These are phyloP conservation scores for Saccharum officinarum DNA, from an alignment of 176 grass and related monocot genomes.

Conservation along the genomic window DNA sequence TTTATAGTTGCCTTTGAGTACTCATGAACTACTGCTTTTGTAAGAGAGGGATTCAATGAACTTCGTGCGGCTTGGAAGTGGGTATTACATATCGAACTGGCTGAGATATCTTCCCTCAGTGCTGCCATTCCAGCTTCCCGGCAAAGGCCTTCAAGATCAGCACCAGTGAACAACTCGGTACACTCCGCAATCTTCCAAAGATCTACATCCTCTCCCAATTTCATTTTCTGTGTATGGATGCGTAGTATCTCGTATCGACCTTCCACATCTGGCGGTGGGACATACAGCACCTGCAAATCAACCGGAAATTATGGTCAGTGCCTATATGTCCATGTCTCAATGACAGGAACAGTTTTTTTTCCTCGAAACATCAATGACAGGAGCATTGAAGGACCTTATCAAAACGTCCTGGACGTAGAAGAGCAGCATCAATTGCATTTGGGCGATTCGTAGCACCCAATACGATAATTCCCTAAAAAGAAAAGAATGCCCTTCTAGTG, in stretches of 20 bases:
- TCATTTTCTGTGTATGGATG: constrained; percentile 82
- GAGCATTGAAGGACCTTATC: constrained; percentile 52
- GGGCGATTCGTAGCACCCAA: constrained; percentile 85
- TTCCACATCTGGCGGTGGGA: constrained; percentile 67
- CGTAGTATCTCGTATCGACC: constrained; percentile 66
- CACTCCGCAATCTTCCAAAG: constrained; percentile 53
- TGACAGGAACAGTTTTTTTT: not conserved
- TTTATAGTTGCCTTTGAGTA: constrained; percentile 49
- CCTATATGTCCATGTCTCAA: constrained; percentile 1
- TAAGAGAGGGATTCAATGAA: constrained; percentile 62
- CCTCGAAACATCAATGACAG: not conserved
- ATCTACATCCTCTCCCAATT: constrained; percentile 70
- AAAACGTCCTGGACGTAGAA: constrained; percentile 78
- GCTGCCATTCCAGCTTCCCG: constrained; percentile 77
- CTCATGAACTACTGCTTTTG: constrained; percentile 62
- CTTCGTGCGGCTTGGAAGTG: constrained; percentile 61
- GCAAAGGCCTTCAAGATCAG: constrained; percentile 82
- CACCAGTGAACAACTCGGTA: constrained; percentile 74
- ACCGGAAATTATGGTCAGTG: not conserved
- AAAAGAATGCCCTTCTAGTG: not conserved
- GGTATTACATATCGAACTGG: constrained; percentile 29
- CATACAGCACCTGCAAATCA: constrained; percentile 72
- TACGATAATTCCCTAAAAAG: constrained; percentile 78
- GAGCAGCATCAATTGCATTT: constrained; percentile 82
- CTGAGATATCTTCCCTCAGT: constrained; percentile 64